Conservation (phyloP, 805 yeast species). For the Kluyveromyces lactis region DNA sequence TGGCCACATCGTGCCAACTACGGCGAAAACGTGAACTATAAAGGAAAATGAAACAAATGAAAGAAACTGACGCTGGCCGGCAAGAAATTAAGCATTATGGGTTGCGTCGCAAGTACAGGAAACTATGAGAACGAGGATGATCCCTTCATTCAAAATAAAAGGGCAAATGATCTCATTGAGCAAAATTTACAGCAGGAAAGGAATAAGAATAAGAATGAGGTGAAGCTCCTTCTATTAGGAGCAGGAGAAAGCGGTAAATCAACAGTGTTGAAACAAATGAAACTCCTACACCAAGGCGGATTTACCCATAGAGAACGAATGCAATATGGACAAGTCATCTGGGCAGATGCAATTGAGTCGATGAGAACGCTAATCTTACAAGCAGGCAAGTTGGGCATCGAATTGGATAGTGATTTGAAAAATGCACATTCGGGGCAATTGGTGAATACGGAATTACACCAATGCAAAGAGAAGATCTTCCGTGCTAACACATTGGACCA, state of each 20-base stretch:
- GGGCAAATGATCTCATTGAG: conserved; percentile 56
- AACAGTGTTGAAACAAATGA: conserved; percentile 84
- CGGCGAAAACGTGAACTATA: too few species aligned
- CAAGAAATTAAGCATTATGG: too few species aligned
- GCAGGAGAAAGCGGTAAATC: conserved; percentile 95
- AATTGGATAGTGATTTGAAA: conserved; percentile 56
- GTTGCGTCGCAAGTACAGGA: conserved; percentile 53
- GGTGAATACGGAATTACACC: conserved; percentile 34
- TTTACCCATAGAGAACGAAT: conserved; percentile 70
- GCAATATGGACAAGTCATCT: conserved; percentile 79
- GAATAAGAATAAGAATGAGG: conserved; percentile 47
- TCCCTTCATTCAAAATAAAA: conserved; percentile 45
- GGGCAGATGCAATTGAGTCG: conserved; percentile 84
- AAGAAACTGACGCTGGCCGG: too few species aligned
- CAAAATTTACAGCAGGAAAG: conserved; percentile 46
- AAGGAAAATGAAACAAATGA: too few species aligned
- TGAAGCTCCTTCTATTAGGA: conserved; percentile 73
- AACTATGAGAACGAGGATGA: conserved; percentile 35
- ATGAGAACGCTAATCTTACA: conserved; percentile 75
- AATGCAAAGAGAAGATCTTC: conserved; percentile 42
- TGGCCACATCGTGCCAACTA: too few species aligned
- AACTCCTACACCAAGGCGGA: conserved; percentile 76
- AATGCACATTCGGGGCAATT: conserved; percentile 3
- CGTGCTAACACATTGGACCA: conserved; percentile 51
- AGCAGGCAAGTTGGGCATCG: conserved; percentile 57